Conservation (phyloP, 768 basidiomycete genomes). For the Auricularia cornea region DNA sequence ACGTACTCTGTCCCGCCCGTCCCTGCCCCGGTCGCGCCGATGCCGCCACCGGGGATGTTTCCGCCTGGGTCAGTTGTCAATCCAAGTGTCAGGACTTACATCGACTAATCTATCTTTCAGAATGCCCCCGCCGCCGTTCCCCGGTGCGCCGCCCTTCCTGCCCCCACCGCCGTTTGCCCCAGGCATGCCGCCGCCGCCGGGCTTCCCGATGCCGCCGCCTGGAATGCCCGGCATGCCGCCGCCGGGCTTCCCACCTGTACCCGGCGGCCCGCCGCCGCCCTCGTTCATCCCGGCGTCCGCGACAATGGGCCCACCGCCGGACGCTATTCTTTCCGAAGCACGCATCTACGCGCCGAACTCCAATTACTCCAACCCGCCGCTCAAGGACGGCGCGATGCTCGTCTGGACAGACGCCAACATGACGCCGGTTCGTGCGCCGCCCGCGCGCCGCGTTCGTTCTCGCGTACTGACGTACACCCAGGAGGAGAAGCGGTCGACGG, state of each 20-base stretch:
- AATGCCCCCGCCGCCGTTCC: conserved; percentile 32
- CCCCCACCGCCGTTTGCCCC: conserved; percentile 19
- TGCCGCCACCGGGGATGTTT: conserved; percentile 29
- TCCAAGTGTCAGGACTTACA: background rate
- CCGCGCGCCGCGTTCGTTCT: background rate
- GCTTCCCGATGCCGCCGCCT: conserved; percentile 17
- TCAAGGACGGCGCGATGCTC: conserved; percentile 68
- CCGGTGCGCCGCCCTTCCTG: conserved; percentile 25
- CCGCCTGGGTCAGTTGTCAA: conserved; percentile 45
- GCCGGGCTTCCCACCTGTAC: conserved; percentile 11
- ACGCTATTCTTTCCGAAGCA: conserved; percentile 9
- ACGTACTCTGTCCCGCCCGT: conserved; percentile 46
- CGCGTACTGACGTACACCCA: conserved; percentile 25
- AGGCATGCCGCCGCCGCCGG: conserved; percentile 11
- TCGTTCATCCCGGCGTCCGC: background rate
- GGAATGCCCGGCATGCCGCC: conserved; percentile 18
- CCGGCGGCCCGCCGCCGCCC: conserved; percentile 14
- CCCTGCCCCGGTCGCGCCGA: conserved; percentile 16
- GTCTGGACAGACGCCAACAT: conserved; percentile 74
- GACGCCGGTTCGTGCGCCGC: conserved; percentile 50
- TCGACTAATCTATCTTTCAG: conserved; percentile 19
- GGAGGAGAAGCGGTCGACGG: conserved; percentile 66
- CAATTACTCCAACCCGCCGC: conserved; percentile 56
- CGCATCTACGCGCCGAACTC: conserved; percentile 42
- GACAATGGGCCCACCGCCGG: conserved; percentile 11